Conservation (phyloP, 495 filamentous ascomycete species). For the Aspergillus ostianus region DNA sequence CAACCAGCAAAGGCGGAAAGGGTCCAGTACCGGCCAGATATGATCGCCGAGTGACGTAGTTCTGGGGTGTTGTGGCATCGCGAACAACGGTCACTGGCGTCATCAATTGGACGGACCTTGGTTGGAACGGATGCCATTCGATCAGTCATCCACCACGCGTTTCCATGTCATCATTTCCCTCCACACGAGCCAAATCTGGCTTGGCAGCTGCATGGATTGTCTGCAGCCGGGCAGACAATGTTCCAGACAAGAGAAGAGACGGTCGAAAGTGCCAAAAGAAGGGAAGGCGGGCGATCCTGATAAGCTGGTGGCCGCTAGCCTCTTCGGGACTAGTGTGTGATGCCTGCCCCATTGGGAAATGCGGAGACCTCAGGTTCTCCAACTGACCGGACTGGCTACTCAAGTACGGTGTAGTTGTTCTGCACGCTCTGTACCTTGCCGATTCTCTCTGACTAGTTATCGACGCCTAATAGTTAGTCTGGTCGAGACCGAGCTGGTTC, state of each 20-base stretch:
- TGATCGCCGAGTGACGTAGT: slow-evolving; percentile 48
- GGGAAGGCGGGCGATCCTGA: not conserved
- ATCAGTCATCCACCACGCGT: not conserved
- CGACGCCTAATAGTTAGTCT: not conserved
- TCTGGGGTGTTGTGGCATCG: slow-evolving; percentile 15
- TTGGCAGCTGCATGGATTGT: not conserved
- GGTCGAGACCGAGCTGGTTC: not conserved
- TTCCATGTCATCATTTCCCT: not conserved
- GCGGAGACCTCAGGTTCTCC: slow-evolving; percentile 12
- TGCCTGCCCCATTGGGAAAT: slow-evolving; percentile 13
- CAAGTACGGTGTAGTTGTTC: too few relatives aligned
- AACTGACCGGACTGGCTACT: not conserved
- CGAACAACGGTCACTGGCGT: slow-evolving; percentile 17
- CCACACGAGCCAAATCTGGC: not conserved
- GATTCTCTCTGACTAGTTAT: not conserved
- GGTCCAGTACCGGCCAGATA: slow-evolving; percentile 17
- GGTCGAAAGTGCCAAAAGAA: too few relatives aligned
- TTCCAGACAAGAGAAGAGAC: not conserved
- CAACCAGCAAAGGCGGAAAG: not conserved
- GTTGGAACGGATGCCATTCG: not conserved
- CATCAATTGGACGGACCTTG: slow-evolving; percentile 19
- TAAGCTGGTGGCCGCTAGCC: not conserved
- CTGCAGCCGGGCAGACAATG: not conserved
- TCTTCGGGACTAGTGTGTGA: not conserved
- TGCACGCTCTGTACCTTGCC: not conserved